These are phyloP conservation scores for Chaetomidium leptoderma DNA, from an alignment of 495 filamentous ascomycete genomes.

Conservation along the genomic window DNA sequence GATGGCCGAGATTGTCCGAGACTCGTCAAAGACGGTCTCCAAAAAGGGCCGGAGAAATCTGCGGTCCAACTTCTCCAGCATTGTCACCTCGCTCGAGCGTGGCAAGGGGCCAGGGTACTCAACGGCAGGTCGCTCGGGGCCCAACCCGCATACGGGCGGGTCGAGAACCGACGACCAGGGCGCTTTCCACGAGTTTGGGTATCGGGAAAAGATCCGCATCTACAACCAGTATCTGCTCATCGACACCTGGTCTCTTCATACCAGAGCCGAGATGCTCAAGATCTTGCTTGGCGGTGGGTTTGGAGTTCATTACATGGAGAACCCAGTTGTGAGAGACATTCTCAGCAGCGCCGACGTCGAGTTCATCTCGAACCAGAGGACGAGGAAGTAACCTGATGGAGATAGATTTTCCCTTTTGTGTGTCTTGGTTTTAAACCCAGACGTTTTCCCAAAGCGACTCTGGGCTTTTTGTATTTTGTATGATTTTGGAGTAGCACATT, in stretches of 20 bases:
- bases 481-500: not conserved
- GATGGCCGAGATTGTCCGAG: constrained; percentile 48
- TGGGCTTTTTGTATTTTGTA: not conserved
- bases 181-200: constrained; percentile 72
- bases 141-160: constrained; percentile 41
- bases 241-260: constrained; percentile 87
- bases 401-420: no score
- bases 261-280: constrained; percentile 69
- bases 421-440: not conserved
- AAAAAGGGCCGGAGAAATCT: constrained; percentile 76
- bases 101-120: constrained; percentile 47
- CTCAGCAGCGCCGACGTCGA: constrained; percentile 43
- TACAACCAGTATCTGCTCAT: constrained; percentile 71
- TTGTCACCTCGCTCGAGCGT: constrained; percentile 78
- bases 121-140: constrained; percentile 36
- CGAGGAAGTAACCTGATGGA: constrained; percentile 5
- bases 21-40: constrained; percentile 66
- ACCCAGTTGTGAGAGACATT: constrained; percentile 72
- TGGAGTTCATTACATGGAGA: constrained; percentile 71
- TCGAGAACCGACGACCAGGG: constrained; percentile 65
- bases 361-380: constrained; percentile 22
- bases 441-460: no score
- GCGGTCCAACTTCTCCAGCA: constrained; percentile 73
- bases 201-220: constrained; percentile 70
- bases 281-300: constrained; percentile 79